Conservation (phyloP, 495 filamentous ascomycete genomes). For the Glonium stellatum region DNA sequence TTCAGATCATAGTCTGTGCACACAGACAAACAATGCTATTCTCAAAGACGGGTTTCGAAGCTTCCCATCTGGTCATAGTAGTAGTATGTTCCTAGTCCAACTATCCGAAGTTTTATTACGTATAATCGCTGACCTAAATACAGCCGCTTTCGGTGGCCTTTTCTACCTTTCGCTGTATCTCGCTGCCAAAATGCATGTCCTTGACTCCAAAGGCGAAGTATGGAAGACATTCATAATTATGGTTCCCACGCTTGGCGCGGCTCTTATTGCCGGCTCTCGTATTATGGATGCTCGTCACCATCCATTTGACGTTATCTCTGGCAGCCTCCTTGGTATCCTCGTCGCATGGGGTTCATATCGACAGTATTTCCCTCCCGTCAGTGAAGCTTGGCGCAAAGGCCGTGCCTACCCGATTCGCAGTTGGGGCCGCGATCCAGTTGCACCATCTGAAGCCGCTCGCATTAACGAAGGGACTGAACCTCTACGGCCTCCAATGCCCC, state of each 20-base stretch:
- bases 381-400: conserved; percentile 52
- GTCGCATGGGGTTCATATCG: conserved; percentile 34
- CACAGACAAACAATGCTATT: conserved; percentile 52
- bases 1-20: conserved; percentile 61
- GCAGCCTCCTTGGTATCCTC: conserved; percentile 38
- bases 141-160: conserved; percentile 66
- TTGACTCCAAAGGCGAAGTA: conserved; percentile 64
- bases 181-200: conserved; percentile 48
- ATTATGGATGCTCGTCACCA: conserved; percentile 81
- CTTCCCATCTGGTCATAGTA: conserved; percentile 60
- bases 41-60: conserved; percentile 82
- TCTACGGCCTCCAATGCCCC: conserved; percentile 6
- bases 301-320: conserved; percentile 81
- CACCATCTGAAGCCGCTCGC: conserved; percentile 8
- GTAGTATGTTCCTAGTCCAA: conserved; percentile 39
- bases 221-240: conserved; percentile 67
- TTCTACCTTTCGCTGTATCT: conserved; percentile 69
- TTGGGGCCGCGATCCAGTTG: conserved; percentile 42
- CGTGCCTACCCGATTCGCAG: conserved; percentile 56
- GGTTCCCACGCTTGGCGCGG: conserved; percentile 49
- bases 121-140: background rate
- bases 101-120: conserved; percentile 5
- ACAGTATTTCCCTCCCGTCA: conserved; percentile 45
- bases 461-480: conserved; percentile 21
- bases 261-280: conserved; percentile 49